Conservation (phyloP, 495 filamentous ascomycete genomes). For the Glutinoglossum americanum region DNA sequence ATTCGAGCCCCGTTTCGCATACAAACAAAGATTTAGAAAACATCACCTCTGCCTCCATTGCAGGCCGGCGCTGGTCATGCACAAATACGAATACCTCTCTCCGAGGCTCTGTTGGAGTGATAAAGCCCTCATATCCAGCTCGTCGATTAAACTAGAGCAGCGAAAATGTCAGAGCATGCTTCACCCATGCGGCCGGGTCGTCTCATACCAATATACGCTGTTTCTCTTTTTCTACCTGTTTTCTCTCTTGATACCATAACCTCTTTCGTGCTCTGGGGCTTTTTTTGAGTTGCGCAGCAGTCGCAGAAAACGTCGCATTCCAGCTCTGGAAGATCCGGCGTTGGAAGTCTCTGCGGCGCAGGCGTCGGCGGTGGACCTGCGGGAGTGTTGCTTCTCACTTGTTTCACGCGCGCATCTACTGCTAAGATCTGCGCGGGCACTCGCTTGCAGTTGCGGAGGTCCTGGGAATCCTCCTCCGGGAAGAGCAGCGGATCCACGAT, state of each 20-base stretch:
- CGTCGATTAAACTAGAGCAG: background rate
- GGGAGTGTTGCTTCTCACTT: background rate
- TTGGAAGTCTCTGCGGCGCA: background rate
- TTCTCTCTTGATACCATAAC: conserved; percentile 1
- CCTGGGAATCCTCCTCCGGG: background rate
- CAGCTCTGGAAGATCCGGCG: background rate
- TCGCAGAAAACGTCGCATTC: background rate
- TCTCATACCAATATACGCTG: background rate
- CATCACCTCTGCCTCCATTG: background rate
- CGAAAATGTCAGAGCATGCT: too few relatives aligned
- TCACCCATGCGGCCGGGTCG: background rate
- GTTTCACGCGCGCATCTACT: background rate
- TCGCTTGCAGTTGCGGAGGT: background rate
- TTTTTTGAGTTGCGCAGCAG: background rate
- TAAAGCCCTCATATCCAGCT: background rate
- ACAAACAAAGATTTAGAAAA: background rate
- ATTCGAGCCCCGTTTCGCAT: background rate
- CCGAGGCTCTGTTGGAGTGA: background rate
- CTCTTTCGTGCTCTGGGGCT: background rate
- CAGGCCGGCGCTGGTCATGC: background rate
- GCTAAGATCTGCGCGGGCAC: background rate
- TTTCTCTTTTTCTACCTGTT: background rate
- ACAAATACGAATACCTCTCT: background rate
- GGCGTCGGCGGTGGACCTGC: background rate
- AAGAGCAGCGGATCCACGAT: background rate